phyloP scores from a whole-genome alignment of 768 basidiomycete genomes.

The Mycena filopes region DNA sequence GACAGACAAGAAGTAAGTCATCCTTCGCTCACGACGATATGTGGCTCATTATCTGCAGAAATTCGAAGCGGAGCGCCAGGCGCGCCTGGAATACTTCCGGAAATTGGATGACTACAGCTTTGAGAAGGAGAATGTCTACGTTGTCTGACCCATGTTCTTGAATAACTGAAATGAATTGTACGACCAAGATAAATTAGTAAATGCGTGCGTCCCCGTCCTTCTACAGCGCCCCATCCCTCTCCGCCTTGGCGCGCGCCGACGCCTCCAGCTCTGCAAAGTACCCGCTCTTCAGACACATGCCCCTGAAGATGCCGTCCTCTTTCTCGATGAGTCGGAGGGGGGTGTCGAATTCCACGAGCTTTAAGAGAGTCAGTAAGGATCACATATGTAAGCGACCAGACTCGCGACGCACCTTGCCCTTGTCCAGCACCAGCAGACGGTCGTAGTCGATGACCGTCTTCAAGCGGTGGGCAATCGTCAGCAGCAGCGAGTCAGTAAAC shows the following conservation, averaged over 20 bases:
- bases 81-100: slow-evolving; percentile 64
- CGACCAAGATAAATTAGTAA: not conserved
- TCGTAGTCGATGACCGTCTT: slow-evolving; percentile 62
- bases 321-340: slow-evolving; percentile 60
- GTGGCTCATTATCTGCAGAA: slow-evolving; percentile 39
- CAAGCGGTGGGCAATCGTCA: slow-evolving; percentile 54
- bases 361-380: not conserved
- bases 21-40: not conserved
- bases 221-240: slow-evolving; percentile 1
- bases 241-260: slow-evolving; percentile 21
- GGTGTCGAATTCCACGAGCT: slow-evolving; percentile 59
- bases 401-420: slow-evolving; percentile 41
- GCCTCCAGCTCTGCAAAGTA: slow-evolving; percentile 34
- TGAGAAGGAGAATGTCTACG: slow-evolving; percentile 67
- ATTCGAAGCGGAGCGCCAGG: slow-evolving; percentile 59
- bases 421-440: slow-evolving; percentile 67
- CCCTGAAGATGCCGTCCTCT: slow-evolving; percentile 58
- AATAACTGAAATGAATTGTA: not conserved
- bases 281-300: slow-evolving; percentile 60
- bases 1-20: slow-evolving; percentile 26
- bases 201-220: no score
- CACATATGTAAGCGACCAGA: not conserved
- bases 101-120: slow-evolving; percentile 62
- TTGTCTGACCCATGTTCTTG: slow-evolving; percentile 50
- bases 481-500: slow-evolving; percentile 76